Evolutionary conservation across 805 yeast species (phyloP), one percentile per base, ranked within the genome.

Genomic region (Hanseniaspora lindneri): DNA sequence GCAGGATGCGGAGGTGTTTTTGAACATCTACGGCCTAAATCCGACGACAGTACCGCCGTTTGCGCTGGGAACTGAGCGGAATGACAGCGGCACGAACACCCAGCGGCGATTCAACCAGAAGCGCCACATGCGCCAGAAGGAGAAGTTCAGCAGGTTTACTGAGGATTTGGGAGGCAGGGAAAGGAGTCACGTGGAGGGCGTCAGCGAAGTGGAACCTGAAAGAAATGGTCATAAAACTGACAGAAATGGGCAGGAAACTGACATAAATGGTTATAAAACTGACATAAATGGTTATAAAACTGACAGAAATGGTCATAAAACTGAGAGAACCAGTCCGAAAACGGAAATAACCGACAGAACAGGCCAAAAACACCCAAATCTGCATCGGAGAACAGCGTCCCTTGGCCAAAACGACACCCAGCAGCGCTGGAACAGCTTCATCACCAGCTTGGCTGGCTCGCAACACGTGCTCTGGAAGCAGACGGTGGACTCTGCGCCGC

Each of bases 1-100:
- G 19, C 6, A 33, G 4, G 41, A 46, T 40, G 36, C 41, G 7
- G 49, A 49, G 20, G 51, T 42, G 1, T 37, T 43, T 32, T 50
- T 67, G 20, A 60, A 65, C 39, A 56, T 60, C 25, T 66, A 68
- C 49, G 57, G 68, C 0, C 64, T 68, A 32, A 60, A 60, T 35
- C 71, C 74, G 1, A 60, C 61, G 1, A 68, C 77, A 0, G 66
- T 73, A 0, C 89, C 89, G 1, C 79, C 82, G 1, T 82, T 76
- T 62, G 86, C 76, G 1, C 60, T 81, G 39, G 82, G 78, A 51
- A 70, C 53, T 61, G 69, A 34, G 21, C 10, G n/a, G 11, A 19
- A 21, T 21, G 27, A 36, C 25, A 14, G 30, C 20, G 36, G 29
- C 16, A 46, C 35, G 8, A 46, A 36, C 30, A 46, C 49, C 14